Evolutionary conservation across 2,329 filamentous ascomycete species (phyloP).

Genomic region (Aspergillus caelatus): DNA sequence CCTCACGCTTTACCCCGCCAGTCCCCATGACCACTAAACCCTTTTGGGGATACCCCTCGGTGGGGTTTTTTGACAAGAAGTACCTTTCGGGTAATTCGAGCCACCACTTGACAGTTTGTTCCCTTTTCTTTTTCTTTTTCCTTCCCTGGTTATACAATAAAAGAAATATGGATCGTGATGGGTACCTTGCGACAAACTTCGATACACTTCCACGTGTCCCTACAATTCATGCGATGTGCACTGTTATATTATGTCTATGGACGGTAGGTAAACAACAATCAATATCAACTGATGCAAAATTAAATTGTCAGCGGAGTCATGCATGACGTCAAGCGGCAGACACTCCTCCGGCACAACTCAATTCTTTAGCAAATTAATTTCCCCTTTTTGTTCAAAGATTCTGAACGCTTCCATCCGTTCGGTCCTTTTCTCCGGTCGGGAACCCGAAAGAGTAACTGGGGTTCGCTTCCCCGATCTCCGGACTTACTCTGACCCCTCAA

Average conservation of each 20-base stretch:
- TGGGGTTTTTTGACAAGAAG: background rate
- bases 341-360: background rate
- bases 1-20: constrained; percentile 9
- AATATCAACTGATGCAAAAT: no score
- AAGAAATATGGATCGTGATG: background rate
- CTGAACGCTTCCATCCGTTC: background rate
- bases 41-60: constrained; percentile 3
- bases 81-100: constrained; percentile 1
- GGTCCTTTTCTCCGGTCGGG: background rate
- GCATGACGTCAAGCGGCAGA: constrained; percentile 3
- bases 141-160: background rate
- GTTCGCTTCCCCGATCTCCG: background rate
- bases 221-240: no score
- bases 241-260: background rate
- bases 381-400: background rate
- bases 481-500: background rate
- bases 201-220: no score
- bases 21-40: background rate
- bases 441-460: constrained; percentile 3
- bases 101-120: background rate
- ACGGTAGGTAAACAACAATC: no score
- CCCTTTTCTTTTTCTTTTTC: no score
- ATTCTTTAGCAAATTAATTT: background rate
- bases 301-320: background rate
- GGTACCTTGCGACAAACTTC: background rate